These are phyloP conservation scores for Leucogyrophana mollusca DNA, from an alignment of 768 basidiomycete genomes.

Conservation along the genomic window DNA sequence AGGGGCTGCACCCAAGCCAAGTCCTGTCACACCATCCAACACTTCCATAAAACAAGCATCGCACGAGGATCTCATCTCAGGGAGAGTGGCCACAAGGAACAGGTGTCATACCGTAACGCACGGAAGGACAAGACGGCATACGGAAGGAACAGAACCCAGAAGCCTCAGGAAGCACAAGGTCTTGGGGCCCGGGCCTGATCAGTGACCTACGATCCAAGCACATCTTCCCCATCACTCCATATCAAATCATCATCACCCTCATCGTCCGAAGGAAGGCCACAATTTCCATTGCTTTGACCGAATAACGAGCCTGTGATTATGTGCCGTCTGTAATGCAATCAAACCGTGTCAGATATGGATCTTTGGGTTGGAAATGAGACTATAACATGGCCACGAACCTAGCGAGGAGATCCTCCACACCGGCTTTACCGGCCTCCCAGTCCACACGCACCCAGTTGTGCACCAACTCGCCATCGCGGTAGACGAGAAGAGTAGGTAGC, in stretches of 20 bases:
- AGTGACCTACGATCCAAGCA: slow-evolving; percentile 4
- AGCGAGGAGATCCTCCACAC: slow-evolving; percentile 65
- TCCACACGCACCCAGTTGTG: slow-evolving; percentile 87
- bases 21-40: no score
- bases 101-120: no score
- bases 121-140: no score
- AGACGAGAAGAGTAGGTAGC: slow-evolving; percentile 76
- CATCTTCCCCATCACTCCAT: slow-evolving; percentile 52
- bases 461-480: slow-evolving; percentile 79
- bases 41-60: no score
- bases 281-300: slow-evolving; percentile 34
- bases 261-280: slow-evolving; percentile 43
- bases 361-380: neutral
- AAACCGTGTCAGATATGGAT: no score
- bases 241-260: slow-evolving; percentile 54
- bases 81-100: no score
- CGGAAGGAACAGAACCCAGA: no score
- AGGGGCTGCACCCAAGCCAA: no score
- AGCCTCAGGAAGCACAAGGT: no score
- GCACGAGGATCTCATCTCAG: no score
- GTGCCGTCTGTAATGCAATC: slow-evolving; percentile 21
- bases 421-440: slow-evolving; percentile 75
- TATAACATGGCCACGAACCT: slow-evolving; percentile 36
- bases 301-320: slow-evolving; percentile 13
- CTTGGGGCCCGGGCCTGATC: no score